phyloP scores from a whole-genome alignment of 2,329 filamentous ascomycete genomes.

The Westerdykella sp. region DNA sequence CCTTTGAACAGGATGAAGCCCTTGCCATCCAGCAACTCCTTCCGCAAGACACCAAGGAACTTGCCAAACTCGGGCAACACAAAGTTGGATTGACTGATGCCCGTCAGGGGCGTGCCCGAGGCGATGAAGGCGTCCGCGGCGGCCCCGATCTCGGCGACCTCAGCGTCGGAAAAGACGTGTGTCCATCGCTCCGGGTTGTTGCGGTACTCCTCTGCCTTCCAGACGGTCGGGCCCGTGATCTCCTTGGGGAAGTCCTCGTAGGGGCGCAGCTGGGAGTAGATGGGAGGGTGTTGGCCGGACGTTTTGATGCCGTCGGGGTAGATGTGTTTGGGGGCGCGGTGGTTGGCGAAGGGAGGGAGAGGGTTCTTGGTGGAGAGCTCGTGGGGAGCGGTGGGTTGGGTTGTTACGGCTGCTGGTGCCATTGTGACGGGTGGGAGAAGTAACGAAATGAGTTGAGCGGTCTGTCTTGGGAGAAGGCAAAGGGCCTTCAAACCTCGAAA shows the following conservation, averaged over 20 bases:
- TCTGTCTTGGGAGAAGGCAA: background rate
- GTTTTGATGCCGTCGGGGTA: constrained; percentile 63
- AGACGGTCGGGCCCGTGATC: constrained; percentile 67
- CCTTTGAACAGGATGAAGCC: constrained; percentile 88
- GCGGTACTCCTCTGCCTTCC: constrained; percentile 60
- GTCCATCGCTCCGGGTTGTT: constrained; percentile 64
- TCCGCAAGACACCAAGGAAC: constrained; percentile 52
- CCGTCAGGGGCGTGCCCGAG: constrained; percentile 60
- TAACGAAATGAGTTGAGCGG: no score
- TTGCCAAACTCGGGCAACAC: constrained; percentile 51
- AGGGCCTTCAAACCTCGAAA: background rate
- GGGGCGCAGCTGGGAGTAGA: constrained; percentile 58
- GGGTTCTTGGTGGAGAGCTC: constrained; percentile 21
- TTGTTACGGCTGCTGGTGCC: constrained; percentile 38
- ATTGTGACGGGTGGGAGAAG: constrained; percentile 13
- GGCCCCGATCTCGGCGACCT: constrained; percentile 60
- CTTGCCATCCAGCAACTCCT: constrained; percentile 72
- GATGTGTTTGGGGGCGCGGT: constrained; percentile 39
- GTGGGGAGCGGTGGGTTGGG: constrained; percentile 35
- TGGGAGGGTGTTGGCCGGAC: constrained; percentile 65
- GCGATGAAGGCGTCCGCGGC: constrained; percentile 65
- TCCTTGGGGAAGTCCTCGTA: constrained; percentile 65
- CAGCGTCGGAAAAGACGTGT: constrained; percentile 60
- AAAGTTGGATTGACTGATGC: constrained; percentile 63
- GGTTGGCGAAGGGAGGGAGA: constrained; percentile 17